phyloP scores from a whole-genome alignment of 2,329 filamentous ascomycete genomes.

The Dactylonectria macrodidyma region DNA sequence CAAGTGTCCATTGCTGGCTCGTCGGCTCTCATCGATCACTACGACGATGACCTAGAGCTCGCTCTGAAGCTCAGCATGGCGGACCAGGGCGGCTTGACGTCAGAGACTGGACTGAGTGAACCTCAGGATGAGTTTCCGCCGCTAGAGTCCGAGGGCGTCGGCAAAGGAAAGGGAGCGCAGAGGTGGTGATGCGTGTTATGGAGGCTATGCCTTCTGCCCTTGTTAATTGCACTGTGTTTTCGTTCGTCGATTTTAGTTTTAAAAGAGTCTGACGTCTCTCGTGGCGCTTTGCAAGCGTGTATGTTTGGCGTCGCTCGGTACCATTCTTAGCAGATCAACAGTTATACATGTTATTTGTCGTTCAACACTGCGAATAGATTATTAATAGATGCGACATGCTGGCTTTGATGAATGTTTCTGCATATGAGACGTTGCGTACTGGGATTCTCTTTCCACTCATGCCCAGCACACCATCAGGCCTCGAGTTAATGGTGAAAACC shows the following conservation, averaged over 20 bases:
- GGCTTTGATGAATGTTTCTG: too few relatives aligned
- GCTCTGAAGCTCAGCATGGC: conserved; percentile 73
- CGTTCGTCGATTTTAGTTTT: conserved; percentile 3
- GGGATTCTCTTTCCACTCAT: background rate
- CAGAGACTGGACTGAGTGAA: conserved; percentile 27
- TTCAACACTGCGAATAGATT: conserved; percentile 5
- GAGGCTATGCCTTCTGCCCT: background rate
- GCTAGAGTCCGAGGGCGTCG: conserved; percentile 57
- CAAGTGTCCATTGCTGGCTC: conserved; percentile 51
- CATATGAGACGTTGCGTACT: background rate
- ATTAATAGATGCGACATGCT: background rate
- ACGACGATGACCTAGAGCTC: conserved; percentile 72
- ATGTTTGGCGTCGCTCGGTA: conserved; percentile 8
- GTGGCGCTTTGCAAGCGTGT: conserved; percentile 5
- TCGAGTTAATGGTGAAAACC: background rate
- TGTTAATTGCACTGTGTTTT: conserved; percentile 10
- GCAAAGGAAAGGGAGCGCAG: conserved; percentile 59
- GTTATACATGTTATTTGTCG: conserved; percentile 1
- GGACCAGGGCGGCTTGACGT: conserved; percentile 59
- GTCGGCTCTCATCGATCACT: conserved; percentile 38
- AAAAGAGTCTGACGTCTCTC: conserved; percentile 1
- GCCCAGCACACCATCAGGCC: background rate
- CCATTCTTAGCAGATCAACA: conserved; percentile 1
- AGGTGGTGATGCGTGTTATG: conserved; percentile 43
- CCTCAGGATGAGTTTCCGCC: conserved; percentile 58